Evolutionary conservation across 345 rosid species (phyloP), one percentile per base, ranked within the genome.

Genomic region (Sonneratia caseolaris): DNA sequence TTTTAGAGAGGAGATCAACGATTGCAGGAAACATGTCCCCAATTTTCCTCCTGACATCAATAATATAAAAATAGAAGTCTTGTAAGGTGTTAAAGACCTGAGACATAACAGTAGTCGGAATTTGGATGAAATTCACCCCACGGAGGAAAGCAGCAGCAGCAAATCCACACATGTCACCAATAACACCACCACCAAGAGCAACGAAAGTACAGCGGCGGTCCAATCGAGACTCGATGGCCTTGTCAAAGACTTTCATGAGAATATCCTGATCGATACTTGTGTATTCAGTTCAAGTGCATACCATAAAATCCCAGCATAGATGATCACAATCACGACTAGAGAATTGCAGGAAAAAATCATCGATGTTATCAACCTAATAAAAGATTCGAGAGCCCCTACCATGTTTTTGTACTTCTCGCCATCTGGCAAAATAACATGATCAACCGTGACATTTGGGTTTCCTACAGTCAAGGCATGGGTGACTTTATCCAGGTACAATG

Each of bases 101-200:
- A 32, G 98, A 85, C 99, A 96, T 96, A 68, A 96, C 98, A 40
- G 97, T 96, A 4, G 99, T 96, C 6, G 99, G 98, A 78, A 96
- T 96, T 74, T 96, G 99, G 74, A 96, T 96, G 79, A 96, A 92
- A 78, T 91, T 92, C 78, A 96, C 99, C 75, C 99, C 99, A 21
- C 99, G 97, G 19, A 96, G 94, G 83, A 78, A 96, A 53, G 98
- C 76, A 0, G 99, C 94, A 71, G 99, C 99, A 24, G 99, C 98
- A 73, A 76, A 96, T 70, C 99, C 99, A 79, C 98, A 92, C 99
- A 92, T 86, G 74, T 95, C 99, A 36, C 98, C 99, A 4, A 95
- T 88, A 40, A 95, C 99, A 72, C 99, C 99, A 3, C 99, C 99
- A 61, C 99, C 99, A 35, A 96, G 96, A 6, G 98, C 99, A 68